phyloP scores from a whole-genome alignment of 257 asterid species.

The Scutellaria baicalensis region DNA sequence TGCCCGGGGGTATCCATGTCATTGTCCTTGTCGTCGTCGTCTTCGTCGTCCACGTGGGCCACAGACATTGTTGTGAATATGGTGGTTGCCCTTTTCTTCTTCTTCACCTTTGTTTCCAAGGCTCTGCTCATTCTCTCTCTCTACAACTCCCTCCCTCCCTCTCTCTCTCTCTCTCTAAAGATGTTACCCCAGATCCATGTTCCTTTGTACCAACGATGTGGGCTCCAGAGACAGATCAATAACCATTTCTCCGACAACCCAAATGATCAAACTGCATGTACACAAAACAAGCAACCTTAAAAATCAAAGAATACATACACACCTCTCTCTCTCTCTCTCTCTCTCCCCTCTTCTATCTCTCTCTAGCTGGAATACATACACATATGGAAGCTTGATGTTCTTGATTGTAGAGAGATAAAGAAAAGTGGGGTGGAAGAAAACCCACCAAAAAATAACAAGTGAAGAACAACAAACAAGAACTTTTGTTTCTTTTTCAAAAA shows the following conservation, averaged over 20 bases:
- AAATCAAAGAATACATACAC: too few relatives aligned
- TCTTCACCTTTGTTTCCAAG: conserved; percentile 50
- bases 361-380: too few relatives aligned
- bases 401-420: conserved; percentile 10
- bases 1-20: conserved; percentile 21
- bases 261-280: background rate
- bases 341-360: too few relatives aligned
- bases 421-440: background rate
- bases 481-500: background rate
- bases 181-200: conserved; percentile 37
- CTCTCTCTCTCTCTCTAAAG: background rate
- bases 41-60: conserved; percentile 86
- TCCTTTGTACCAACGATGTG: conserved; percentile 17
- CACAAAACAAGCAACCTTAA: background rate
- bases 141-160: conserved; percentile 11
- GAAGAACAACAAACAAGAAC: conserved; percentile 1
- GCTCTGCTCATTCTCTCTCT: conserved; percentile 50
- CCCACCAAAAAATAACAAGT: background rate
- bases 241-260: conserved; percentile 18
- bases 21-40: too few relatives aligned
- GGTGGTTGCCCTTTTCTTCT: conserved; percentile 41
- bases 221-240: conserved; percentile 12
- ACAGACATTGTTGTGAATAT: conserved; percentile 72
- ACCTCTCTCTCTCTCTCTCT: too few relatives aligned
- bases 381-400: conserved; percentile 5